phyloP scores from a whole-genome alignment of 768 basidiomycete species.

The Suillus subalutaceus region DNA sequence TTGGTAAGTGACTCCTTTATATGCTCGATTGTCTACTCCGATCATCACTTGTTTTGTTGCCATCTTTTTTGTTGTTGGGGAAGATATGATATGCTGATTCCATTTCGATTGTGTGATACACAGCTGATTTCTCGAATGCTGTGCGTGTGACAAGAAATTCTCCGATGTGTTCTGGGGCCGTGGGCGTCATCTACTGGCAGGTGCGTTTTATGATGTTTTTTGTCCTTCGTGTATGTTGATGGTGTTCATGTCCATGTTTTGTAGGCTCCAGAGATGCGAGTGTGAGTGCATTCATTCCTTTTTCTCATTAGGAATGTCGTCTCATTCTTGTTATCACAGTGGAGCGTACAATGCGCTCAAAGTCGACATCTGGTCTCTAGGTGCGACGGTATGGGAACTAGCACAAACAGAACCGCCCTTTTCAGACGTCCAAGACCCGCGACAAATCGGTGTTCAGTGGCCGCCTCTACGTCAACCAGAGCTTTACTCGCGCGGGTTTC shows the following conservation, averaged over 20 bases:
- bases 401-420: slow-evolving; percentile 79
- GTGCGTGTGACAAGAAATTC: slow-evolving; percentile 56
- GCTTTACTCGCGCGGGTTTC: slow-evolving; percentile 67
- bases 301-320: slow-evolving; percentile 12
- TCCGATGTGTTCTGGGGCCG: slow-evolving; percentile 56
- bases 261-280: slow-evolving; percentile 75
- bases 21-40: background rate
- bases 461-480: slow-evolving; percentile 62
- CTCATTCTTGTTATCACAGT: slow-evolving; percentile 34
- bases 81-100: slow-evolving; percentile 8
- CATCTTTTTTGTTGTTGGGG: background rate
- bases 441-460: slow-evolving; percentile 59
- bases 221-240: background rate
- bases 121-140: slow-evolving; percentile 84
- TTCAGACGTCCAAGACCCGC: slow-evolving; percentile 50
- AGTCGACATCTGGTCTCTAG: slow-evolving; percentile 81
- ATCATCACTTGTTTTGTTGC: slow-evolving; percentile 1
- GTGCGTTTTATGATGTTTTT: slow-evolving; percentile 34
- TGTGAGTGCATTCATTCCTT: slow-evolving; percentile 43
- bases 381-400: slow-evolving; percentile 84
- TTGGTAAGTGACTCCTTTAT: slow-evolving; percentile 50
- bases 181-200: slow-evolving; percentile 84
- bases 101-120: background rate
- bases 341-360: slow-evolving; percentile 74
- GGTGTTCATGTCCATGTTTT: slow-evolving; percentile 2